Conservation (phyloP, 192 early-diverging fungal species). For the Phlyctochytrium planicorne region DNA sequence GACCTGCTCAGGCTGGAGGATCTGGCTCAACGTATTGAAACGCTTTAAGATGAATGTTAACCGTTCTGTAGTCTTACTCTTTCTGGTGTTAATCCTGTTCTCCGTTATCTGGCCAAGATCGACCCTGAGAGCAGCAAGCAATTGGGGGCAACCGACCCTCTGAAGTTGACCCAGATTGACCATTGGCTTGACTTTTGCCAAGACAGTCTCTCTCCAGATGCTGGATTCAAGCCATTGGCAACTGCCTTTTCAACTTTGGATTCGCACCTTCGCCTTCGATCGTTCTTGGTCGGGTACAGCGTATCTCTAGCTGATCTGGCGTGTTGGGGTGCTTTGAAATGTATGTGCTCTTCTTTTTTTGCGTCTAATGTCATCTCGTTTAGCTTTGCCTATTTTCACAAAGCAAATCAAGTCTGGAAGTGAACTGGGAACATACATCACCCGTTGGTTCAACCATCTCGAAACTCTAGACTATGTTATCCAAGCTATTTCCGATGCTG, state of each 20-base stretch:
- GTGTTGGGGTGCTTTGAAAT: slow-evolving; percentile 83
- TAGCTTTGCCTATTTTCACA: slow-evolving; percentile 75
- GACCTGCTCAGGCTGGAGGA: not conserved
- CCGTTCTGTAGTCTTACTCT: slow-evolving; percentile 16
- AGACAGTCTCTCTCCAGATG: slow-evolving; percentile 60
- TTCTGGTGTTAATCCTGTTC: slow-evolving; percentile 26
- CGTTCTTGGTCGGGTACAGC: slow-evolving; percentile 77
- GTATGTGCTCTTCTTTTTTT: slow-evolving; percentile 30
- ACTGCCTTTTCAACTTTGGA: slow-evolving; percentile 69
- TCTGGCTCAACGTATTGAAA: too few species aligned
- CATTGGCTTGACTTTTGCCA: slow-evolving; percentile 75
- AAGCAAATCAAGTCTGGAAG: slow-evolving; percentile 75
- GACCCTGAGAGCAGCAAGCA: not conserved
- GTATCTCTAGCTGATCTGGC: slow-evolving; percentile 78
- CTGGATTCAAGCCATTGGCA: slow-evolving; percentile 73
- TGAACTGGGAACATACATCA: slow-evolving; percentile 67
- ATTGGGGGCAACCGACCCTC: slow-evolving; percentile 22
- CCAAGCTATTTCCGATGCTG: slow-evolving; percentile 43
- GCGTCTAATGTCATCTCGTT: not conserved
- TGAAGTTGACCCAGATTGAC: slow-evolving; percentile 46
- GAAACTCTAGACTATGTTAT: slow-evolving; percentile 54
- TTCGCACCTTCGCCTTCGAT: slow-evolving; percentile 79
- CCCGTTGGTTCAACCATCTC: slow-evolving; percentile 81
- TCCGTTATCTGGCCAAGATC: slow-evolving; percentile 24
- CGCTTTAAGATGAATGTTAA: too few species aligned